Base-by-base conservation (phyloP, 495 filamentous ascomycete species). In the Penicillium tannophilum region DNA sequence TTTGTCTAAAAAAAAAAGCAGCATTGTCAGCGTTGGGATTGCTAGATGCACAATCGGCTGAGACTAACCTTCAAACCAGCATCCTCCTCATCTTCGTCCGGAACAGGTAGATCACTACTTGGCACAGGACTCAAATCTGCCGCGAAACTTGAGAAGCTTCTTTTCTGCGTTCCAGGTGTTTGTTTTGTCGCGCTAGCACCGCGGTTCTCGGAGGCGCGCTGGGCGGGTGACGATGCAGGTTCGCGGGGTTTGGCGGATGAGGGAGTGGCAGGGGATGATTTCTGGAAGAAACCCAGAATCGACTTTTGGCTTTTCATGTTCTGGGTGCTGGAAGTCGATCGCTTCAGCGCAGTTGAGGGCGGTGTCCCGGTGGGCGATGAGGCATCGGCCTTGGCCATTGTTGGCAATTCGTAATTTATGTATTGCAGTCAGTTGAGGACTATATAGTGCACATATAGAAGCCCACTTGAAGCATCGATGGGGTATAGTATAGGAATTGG, bases 281-380 rank as follows among this genome's bases (percentile, higher is more conserved):
- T 93, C 55, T 88, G 80, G 63, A 97, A 96, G 79, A 97, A 97
- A 36, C 90, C 89, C 4, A 92, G 78, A 51, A 97, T 94, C 10
- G 83, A 84, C 62, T 87, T 90, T 74, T 93, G 88, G 66, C 85
- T 88, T 66, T 88, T 91, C 76, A 83, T 80, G 35, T 78, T 79
- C 58, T 80, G 76, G 3, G 75, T 71, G 54, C 72, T 79, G 19
- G 79, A 75, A 12, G 73, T 80, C 5, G 80, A 65, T 59, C 73
- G 71, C 62, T 79, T 81, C 41, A 83, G 66, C 42, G 64, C 70
- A 3, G 58, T 60, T 14, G 76, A 65, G 1, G 74, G 64, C 23
- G 79, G 74, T 56, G 76, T 78, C 50, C 72, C 70, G 9, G 79
- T 65, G 26, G 78, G 76, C 31, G 76, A 76, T 35, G 74, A 67